Evolutionary conservation across 2,329 filamentous ascomycete genomes (phyloP).

Genomic region (Macrophomina tecta): DNA sequence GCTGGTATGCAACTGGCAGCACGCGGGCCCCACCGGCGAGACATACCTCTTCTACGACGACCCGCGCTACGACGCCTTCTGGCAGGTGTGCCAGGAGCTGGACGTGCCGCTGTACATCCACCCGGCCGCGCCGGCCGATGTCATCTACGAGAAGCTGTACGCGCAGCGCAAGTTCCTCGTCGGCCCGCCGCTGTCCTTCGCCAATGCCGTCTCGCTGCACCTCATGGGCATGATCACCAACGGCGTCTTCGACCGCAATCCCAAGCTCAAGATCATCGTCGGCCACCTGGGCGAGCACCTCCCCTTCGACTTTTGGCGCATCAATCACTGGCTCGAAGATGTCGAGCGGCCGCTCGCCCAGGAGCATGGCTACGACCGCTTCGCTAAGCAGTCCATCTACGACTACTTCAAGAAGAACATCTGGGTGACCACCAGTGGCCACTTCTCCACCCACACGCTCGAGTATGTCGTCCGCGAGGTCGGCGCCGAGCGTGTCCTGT

Average conservation of each 20-base stretch:
- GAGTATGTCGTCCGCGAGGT: conserved; percentile 58
- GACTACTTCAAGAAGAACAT: conserved; percentile 63
- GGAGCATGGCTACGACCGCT: conserved; percentile 34
- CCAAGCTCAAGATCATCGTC: conserved; percentile 55
- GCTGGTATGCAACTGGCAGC: conserved; percentile 63
- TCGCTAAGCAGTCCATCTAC: conserved; percentile 55
- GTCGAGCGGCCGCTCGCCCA: conserved; percentile 55
- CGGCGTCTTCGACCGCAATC: conserved; percentile 57
- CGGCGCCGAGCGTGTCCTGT: conserved; percentile 58
- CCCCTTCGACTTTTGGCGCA: conserved; percentile 57
- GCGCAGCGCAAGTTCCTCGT: conserved; percentile 65
- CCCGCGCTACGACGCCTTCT: conserved; percentile 67
- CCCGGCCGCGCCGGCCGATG: conserved; percentile 61
- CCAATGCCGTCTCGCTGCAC: conserved; percentile 65
- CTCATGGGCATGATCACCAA: conserved; percentile 59
- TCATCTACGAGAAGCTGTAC: conserved; percentile 64
- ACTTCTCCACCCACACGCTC: conserved; percentile 61
- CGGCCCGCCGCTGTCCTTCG: conserved; percentile 46
- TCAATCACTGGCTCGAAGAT: conserved; percentile 60
- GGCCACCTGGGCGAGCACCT: conserved; percentile 58
- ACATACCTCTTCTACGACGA: conserved; percentile 70
- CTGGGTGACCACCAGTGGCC: conserved; percentile 63
- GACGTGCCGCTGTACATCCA: conserved; percentile 71
- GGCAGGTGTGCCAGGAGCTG: conserved; percentile 62
- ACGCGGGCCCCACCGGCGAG: conserved; percentile 63